Conservation (phyloP, 2,329 filamentous ascomycete species). For the Niveomyces coronatus region DNA sequence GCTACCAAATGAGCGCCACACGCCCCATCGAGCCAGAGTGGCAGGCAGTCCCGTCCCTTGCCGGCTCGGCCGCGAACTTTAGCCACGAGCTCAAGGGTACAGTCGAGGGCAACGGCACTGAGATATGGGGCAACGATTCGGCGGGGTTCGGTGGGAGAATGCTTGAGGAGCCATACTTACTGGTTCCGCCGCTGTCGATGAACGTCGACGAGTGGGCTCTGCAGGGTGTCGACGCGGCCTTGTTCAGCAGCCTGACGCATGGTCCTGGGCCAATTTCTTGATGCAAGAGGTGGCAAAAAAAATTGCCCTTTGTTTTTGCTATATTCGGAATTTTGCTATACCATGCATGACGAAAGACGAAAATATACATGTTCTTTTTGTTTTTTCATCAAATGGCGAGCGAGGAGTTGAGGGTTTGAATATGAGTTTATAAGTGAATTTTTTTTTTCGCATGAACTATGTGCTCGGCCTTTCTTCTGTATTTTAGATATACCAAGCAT, state of each 20-base stretch:
- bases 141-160: background rate
- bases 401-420: too few relatives aligned
- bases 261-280: background rate
- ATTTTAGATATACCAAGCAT: too few relatives aligned
- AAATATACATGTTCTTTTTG: too few relatives aligned
- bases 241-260: conserved; percentile 17
- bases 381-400: too few relatives aligned
- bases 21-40: background rate
- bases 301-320: background rate
- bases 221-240: conserved; percentile 20
- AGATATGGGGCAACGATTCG: background rate
- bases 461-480: too few relatives aligned
- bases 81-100: too few relatives aligned
- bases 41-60: background rate
- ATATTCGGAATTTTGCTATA: too few relatives aligned
- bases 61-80: background rate
- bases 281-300: background rate
- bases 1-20: background rate
- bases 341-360: too few relatives aligned
- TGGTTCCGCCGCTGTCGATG: conserved; percentile 9
- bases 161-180: conserved; percentile 5
- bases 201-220: conserved; percentile 17
- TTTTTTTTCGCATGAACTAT: too few relatives aligned
- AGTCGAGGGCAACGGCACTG: background rate
- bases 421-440: too few relatives aligned